Evolutionary conservation across 2,329 filamentous ascomycete genomes (phyloP), one percentile per base, ranked within the genome.

Genomic region (Sordariomycetes sp.): DNA sequence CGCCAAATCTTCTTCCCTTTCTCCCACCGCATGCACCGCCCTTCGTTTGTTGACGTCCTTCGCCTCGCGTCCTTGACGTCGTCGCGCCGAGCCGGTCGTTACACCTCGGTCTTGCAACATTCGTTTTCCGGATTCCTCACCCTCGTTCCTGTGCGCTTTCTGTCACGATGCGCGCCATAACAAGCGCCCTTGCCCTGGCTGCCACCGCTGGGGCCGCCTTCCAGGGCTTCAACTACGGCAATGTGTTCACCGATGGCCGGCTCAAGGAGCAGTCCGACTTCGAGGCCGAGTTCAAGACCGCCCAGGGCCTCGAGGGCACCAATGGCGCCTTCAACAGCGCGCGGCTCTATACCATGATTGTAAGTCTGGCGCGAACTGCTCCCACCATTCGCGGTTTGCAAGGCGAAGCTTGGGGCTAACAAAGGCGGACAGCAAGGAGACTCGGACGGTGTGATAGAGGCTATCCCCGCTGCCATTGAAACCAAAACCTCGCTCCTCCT

Each of bases 391-490:
- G 1, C 5, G 2, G 40, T 46, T 35, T 46, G 25, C 34, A 28
- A 24, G 28, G 20, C 20, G 16, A 40, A 3, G 7, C 16, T 12
- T 32, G 53, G 4, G 8, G 53, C 66, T 70, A 54, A 71, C 60
- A 59, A 50, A 59, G 20, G 20, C 20, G 20, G 6, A 53, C 61
- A 79, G 76, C 87, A 90, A 79, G 80, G 72, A 28, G 85, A 82
- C 62, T 86, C 86, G 6, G 85, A 79, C 72, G 78, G 78, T 34
- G 79, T 83, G 65, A 90, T 88, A 66, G 76, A 80, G 48, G 89
- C 87, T 63, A 90, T 96, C 62, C 87, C 87, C 50, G 91, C 91
- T 51, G 91, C 90, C 65, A 90, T 96, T 71, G 81, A 79, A 64
- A 89, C 89, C 66, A 81, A 90, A 65, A 95, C 89, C 2, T 79